Base-by-base conservation (phyloP, 2,329 filamentous ascomycete genomes). In the Epichloe bromicola region DNA sequence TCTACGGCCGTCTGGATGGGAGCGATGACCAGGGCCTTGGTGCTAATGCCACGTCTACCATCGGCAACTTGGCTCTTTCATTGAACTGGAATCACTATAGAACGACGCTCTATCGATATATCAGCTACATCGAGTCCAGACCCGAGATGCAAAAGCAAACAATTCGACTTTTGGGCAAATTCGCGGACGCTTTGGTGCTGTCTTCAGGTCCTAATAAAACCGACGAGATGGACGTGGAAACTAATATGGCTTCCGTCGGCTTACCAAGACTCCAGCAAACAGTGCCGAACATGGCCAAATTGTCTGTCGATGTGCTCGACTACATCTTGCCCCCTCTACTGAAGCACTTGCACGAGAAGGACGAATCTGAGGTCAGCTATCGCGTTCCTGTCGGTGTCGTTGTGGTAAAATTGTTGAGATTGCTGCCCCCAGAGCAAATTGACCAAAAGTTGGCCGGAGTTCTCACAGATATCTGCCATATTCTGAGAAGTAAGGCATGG, bases 1-100 rank as follows among this genome's bases (percentile, higher is more conserved):
- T 96, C 23, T 91, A 95, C 62, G 85, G 89, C 53, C 81, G 85
- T 53, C 80, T 79, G 4, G 86, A 88, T 46, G 74, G 76, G 8
- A 73, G 65, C 20, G 88, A 95, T 63, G 89, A 88, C 37, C 86
- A 94, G 58, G 91, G 89, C 47, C 74, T 97, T 49, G 83, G 88
- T 47, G 88, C 89, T 15, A 88, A 96, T 65, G 83, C 91, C 5
- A 85, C 89, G n/a, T 79, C 76, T 10, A 85, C 89, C 0, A 84
- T 98, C 53, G 84, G 86, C 2, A 74, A 77, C 26, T 67, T 98
- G 51, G 82, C 86, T 4, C 75, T 79, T 54, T 88, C 82, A 54
- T 69, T 98, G 14, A 88, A 93, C 61, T 97, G 91, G 90, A 83
- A 82, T 39, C 89, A 95, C 59, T 97, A 91, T 69, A 82, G 88